Percentiles rank a stretch among this genome's conserved stretches.
Conservation (phyloP, 441 rosid genomes). For the Brassica balearica region DNA sequence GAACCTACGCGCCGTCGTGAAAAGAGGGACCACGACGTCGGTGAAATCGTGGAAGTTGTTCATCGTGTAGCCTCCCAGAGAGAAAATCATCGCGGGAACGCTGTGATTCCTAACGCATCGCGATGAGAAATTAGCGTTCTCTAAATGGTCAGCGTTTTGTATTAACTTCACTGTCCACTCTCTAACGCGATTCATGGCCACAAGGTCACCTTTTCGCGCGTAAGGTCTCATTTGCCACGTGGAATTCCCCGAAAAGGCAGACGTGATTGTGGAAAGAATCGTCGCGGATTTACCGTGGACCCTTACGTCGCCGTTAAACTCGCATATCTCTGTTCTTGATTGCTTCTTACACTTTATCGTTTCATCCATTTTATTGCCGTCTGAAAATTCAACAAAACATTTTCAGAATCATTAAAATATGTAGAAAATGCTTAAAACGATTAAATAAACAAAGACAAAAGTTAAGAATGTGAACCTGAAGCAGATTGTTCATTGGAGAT, state of each 20-base stretch:
- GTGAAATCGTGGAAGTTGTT: slow-evolving; percentile 85
- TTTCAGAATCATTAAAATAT: not conserved
- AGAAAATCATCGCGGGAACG: slow-evolving; percentile 76
- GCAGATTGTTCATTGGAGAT: slow-evolving; percentile 9
- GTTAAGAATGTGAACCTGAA: slow-evolving; percentile 10
- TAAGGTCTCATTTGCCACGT: slow-evolving; percentile 49
- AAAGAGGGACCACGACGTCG: slow-evolving; percentile 71
- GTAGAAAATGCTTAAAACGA: not conserved
- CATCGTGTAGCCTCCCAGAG: slow-evolving; percentile 77
- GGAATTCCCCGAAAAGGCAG: slow-evolving; percentile 29
- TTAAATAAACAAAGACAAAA: not conserved
- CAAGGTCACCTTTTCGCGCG: slow-evolving; percentile 49
- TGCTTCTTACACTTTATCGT: slow-evolving; percentile 32
- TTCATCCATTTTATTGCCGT: not conserved
- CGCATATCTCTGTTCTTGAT: slow-evolving; percentile 47
- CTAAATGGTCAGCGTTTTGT: slow-evolving; percentile 20
- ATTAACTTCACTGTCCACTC: slow-evolving; percentile 66
- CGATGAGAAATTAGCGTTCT: slow-evolving; percentile 35
- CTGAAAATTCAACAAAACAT: slow-evolving; percentile 1
- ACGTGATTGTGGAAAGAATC: slow-evolving; percentile 24
- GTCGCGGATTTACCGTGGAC: slow-evolving; percentile 46
- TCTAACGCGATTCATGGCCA: slow-evolving; percentile 55
- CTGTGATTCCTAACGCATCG: slow-evolving; percentile 35
- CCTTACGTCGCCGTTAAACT: slow-evolving; percentile 49
- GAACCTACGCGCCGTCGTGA: slow-evolving; percentile 58